Evolutionary conservation across 1,139 yeast species (phyloP).

Genomic region (Taphrina confusa): DNA sequence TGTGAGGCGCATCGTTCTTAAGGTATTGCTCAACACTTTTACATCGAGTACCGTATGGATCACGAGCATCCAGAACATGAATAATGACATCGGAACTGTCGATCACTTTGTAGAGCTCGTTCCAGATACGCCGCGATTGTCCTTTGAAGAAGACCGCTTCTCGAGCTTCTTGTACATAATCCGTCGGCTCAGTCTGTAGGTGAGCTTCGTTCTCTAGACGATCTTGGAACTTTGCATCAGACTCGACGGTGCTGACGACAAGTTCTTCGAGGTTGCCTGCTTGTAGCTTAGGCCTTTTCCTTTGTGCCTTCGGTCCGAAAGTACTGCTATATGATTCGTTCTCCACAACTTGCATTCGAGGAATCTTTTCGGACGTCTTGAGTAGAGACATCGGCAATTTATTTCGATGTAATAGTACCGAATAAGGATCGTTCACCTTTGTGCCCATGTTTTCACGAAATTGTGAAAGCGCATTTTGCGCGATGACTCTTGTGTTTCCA

Average conservation of each 20-base stretch:
- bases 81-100: slow-evolving; percentile 97
- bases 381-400: slow-evolving; percentile 93
- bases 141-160: slow-evolving; percentile 96
- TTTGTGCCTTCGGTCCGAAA: slow-evolving; percentile 93
- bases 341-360: slow-evolving; percentile 77
- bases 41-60: slow-evolving; percentile 95
- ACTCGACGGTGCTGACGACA: slow-evolving; percentile 62
- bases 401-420: slow-evolving; percentile 82
- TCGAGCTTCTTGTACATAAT: slow-evolving; percentile 80
- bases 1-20: slow-evolving; percentile 91
- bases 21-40: slow-evolving; percentile 89
- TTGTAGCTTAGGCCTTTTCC: slow-evolving; percentile 78
- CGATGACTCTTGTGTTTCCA: slow-evolving; percentile 94
- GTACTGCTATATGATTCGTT: slow-evolving; percentile 80
- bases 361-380: slow-evolving; percentile 61
- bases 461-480: slow-evolving; percentile 92
- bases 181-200: slow-evolving; percentile 53
- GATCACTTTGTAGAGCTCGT: slow-evolving; percentile 87
- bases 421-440: slow-evolving; percentile 80
- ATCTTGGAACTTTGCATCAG: slow-evolving; percentile 65
- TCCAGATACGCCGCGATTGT: slow-evolving; percentile 98
- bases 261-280: slow-evolving; percentile 79
- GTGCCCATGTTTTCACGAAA: slow-evolving; percentile 94
- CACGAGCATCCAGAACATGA: slow-evolving; percentile 95
- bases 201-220: slow-evolving; percentile 50